Percentiles rank a stretch among this genome's conserved stretches.
Conservation (phyloP, 352 stramenopile species). For the Globisporangium parvum region DNA sequence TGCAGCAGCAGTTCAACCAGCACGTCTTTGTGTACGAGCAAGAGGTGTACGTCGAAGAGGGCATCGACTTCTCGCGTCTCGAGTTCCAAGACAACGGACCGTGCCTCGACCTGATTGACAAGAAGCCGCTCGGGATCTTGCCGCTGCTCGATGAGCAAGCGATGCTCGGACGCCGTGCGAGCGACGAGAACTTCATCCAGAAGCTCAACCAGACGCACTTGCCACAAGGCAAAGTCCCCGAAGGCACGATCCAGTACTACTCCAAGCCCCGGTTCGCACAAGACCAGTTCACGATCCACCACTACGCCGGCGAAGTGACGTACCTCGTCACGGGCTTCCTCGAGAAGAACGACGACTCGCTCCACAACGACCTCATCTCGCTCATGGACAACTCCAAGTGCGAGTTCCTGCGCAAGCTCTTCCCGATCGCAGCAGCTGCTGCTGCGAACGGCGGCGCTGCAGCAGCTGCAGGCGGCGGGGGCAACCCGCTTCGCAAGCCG, state of each 20-base stretch:
- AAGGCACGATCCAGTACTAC: slow-evolving; percentile 77
- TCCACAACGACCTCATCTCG: slow-evolving; percentile 88
- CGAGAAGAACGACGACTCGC: slow-evolving; percentile 97
- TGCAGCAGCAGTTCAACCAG: slow-evolving; percentile 94
- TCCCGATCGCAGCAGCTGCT: slow-evolving; percentile 39
- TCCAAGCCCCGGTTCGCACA: slow-evolving; percentile 83
- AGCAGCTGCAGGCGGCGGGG: slow-evolving; percentile 14
- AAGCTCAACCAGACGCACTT: slow-evolving; percentile 89
- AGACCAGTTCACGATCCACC: slow-evolving; percentile 94
- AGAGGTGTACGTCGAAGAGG: slow-evolving; percentile 96
- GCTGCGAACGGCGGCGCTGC: slow-evolving; percentile 16
- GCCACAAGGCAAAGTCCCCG: slow-evolving; percentile 68
- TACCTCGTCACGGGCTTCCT: slow-evolving; percentile 96
- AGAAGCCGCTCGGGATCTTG: slow-evolving; percentile 90
- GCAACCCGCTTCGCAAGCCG: slow-evolving; percentile 54
- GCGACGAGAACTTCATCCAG: slow-evolving; percentile 89
- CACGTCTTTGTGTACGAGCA: slow-evolving; percentile 97
- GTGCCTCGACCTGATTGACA: slow-evolving; percentile 92
- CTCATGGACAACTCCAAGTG: slow-evolving; percentile 84
- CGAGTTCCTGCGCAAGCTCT: slow-evolving; percentile 73
- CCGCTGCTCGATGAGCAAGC: slow-evolving; percentile 94
- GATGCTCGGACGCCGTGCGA: slow-evolving; percentile 88
- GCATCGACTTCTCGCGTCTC: slow-evolving; percentile 89
- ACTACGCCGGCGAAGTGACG: slow-evolving; percentile 95
- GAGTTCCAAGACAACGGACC: slow-evolving; percentile 93